These are phyloP conservation scores for Cicer judaicum DNA, from an alignment of 306 rosid species.

Conservation along the genomic window DNA sequence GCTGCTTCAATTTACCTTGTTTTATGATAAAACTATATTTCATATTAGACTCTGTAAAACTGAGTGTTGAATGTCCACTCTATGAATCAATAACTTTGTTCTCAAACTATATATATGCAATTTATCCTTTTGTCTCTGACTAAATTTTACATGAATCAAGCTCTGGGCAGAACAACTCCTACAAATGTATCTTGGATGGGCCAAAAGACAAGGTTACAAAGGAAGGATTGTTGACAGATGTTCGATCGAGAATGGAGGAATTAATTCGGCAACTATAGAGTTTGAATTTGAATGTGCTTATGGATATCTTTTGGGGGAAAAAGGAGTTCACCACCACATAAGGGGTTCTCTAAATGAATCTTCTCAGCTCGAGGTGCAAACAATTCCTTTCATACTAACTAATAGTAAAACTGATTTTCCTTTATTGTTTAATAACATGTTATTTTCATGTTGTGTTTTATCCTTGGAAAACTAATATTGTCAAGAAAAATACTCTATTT, in stretches of 20 bases:
- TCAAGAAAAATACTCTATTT: conserved; percentile 24
- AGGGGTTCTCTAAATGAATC: conserved; percentile 56
- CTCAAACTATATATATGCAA: conserved; percentile 26
- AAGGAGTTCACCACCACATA: conserved; percentile 70
- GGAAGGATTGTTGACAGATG: conserved; percentile 74
- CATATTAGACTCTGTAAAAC: conserved; percentile 7
- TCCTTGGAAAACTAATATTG: neutral
- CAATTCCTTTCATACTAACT: conserved; percentile 31
- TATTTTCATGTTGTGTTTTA: conserved; percentile 18
- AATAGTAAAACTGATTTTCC: conserved; percentile 31
- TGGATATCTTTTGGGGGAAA: conserved; percentile 86
- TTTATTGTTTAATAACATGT: conserved; percentile 1
- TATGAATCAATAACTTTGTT: conserved; percentile 33
- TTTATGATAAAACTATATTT: neutral
- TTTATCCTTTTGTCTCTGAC: conserved; percentile 42
- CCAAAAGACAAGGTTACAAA: conserved; percentile 66
- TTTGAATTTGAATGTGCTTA: conserved; percentile 80
- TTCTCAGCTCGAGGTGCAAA: conserved; percentile 56
- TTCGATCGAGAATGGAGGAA: conserved; percentile 59
- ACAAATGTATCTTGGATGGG: conserved; percentile 81
- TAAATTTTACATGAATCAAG: conserved; percentile 53
- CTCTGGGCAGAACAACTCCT: conserved; percentile 75
- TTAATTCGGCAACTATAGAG: conserved; percentile 68
- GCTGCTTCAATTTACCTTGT: too few relatives aligned
- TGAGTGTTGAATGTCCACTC: conserved; percentile 28